Evolutionary conservation across 495 filamentous ascomycete genomes (phyloP).

Genomic region (Cenococcum geophilum): DNA sequence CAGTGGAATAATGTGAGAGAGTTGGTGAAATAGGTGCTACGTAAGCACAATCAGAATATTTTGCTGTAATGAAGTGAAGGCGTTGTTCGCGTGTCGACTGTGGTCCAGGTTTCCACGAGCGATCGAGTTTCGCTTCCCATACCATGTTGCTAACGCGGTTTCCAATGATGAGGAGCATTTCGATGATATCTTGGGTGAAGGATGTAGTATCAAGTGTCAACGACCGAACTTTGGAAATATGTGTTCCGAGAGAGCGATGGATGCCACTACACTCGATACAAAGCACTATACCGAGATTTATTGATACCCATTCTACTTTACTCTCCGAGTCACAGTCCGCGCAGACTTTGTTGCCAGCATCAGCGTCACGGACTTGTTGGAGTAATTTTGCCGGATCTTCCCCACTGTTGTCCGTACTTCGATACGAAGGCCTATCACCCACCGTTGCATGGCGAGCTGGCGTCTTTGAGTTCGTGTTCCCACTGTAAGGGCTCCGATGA

Average conservation of each 20-base stretch:
- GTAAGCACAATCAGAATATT: conserved; percentile 80
- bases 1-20: conserved; percentile 66
- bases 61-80: conserved; percentile 86
- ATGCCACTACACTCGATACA: conserved; percentile 99
- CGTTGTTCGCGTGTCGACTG: conserved; percentile 81
- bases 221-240: conserved; percentile 95
- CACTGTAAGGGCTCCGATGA: conserved; percentile 47
- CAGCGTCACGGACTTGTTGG: conserved; percentile 79
- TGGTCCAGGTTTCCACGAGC: conserved; percentile 59
- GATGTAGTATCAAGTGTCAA: conserved; percentile 91
- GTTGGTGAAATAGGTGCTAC: conserved; percentile 72
- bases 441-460: conserved; percentile 83
- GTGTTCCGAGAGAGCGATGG: conserved; percentile 91
- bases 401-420: conserved; percentile 60
- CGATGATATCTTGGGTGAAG: conserved; percentile 92
- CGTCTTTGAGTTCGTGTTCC: conserved; percentile 49
- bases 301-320: conserved; percentile 97
- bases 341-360: conserved; percentile 90
- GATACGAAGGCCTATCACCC: conserved; percentile 72
- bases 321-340: conserved; percentile 87
- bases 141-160: conserved; percentile 95
- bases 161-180: conserved; percentile 85
- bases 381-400: conserved; percentile 80
- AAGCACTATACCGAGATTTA: conserved; percentile 91
- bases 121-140: conserved; percentile 83